Percentiles rank a stretch among this genome's conserved stretches.
Evolutionary conservation across 805 yeast genomes (phyloP).

Genomic region (Schizosaccharomyces lindneri): DNA sequence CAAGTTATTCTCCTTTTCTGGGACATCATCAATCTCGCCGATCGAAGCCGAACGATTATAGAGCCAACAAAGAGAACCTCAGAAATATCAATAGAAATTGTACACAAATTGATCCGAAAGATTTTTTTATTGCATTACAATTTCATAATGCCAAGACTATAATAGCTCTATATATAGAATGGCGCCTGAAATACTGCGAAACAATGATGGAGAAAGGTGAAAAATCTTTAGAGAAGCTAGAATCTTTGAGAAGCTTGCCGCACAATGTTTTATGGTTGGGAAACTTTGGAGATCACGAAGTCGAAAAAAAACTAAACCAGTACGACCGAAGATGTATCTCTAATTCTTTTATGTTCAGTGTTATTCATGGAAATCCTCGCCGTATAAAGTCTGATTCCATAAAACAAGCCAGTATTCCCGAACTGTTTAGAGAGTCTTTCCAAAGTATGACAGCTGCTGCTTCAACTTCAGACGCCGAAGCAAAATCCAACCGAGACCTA

Average conservation of each 20-base stretch:
- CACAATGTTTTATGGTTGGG: background rate
- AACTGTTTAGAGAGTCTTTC: background rate
- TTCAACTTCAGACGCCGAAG: background rate
- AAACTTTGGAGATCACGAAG: background rate
- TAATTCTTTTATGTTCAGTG: too few species aligned
- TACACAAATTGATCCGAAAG: background rate
- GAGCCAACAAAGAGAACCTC: background rate
- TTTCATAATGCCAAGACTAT: background rate
- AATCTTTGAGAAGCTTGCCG: background rate
- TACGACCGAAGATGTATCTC: too few species aligned
- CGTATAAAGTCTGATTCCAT: too few species aligned
- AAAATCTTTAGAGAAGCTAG: background rate
- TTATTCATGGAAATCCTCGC: too few species aligned
- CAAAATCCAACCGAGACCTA: background rate
- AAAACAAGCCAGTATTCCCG: too few species aligned
- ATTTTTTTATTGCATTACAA: background rate
- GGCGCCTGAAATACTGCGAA: background rate
- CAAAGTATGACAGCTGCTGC: background rate
- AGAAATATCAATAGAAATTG: background rate
- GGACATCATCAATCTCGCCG: background rate
- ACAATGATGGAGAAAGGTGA: background rate
- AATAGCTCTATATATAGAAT: background rate
- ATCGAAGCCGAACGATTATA: background rate
- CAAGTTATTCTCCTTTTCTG: background rate
- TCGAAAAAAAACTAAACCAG: too few species aligned